phyloP scores from a whole-genome alignment of 2,329 filamentous ascomycete genomes.

The Trichoderma polysporum region DNA sequence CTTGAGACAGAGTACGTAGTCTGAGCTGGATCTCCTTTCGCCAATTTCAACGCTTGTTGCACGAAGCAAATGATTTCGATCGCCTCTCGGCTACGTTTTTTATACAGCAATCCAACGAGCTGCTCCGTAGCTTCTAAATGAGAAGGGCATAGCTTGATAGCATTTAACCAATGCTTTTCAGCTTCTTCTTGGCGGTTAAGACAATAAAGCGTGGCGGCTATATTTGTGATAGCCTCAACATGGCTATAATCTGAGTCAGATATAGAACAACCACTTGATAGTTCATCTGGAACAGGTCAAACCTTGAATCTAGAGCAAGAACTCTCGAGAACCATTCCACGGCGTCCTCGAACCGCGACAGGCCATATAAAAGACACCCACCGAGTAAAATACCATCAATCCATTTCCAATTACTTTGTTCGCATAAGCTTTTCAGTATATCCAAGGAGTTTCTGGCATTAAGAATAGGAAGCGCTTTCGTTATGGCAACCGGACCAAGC shows the following conservation, averaged over 20 bases:
- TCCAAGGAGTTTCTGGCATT: slow-evolving; percentile 67
- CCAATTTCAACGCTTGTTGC: slow-evolving; percentile 66
- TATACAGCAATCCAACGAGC: slow-evolving; percentile 83
- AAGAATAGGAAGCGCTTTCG: slow-evolving; percentile 42
- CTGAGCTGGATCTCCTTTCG: not conserved
- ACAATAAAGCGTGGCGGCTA: slow-evolving; percentile 84
- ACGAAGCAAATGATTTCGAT: slow-evolving; percentile 84
- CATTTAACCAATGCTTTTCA: slow-evolving; percentile 78
- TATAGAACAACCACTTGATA: slow-evolving; percentile 33
- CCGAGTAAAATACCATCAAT: slow-evolving; percentile 88
- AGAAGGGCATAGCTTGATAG: slow-evolving; percentile 78
- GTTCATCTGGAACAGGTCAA: slow-evolving; percentile 35
- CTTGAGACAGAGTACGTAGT: not conserved
- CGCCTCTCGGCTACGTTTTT: slow-evolving; percentile 78
- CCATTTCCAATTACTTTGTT: slow-evolving; percentile 83
- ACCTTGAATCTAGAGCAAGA: slow-evolving; percentile 56
- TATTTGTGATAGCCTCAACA: slow-evolving; percentile 90
- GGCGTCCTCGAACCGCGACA: slow-evolving; percentile 79
- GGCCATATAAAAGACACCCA: slow-evolving; percentile 86
- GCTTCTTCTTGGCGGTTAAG: slow-evolving; percentile 81
- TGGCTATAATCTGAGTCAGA: slow-evolving; percentile 56
- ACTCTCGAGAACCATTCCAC: slow-evolving; percentile 72
- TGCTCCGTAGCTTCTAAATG: slow-evolving; percentile 97
- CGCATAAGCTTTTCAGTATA: slow-evolving; percentile 71
- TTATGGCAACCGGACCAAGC: slow-evolving; percentile 18